Base-by-base conservation (phyloP, 129 eudicot genomes). In the Oenanthe sinensis region DNA sequence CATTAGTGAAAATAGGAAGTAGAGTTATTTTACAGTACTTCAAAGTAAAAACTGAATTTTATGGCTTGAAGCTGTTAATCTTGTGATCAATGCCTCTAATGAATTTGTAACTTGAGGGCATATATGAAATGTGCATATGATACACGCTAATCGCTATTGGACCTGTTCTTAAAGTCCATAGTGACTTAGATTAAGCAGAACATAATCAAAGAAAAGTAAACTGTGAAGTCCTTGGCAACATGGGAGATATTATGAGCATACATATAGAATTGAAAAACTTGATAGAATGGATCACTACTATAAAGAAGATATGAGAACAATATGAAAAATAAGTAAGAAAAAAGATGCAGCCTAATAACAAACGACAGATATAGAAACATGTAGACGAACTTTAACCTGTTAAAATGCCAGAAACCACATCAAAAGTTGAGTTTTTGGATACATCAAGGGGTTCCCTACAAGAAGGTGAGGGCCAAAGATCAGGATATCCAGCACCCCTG, bases 401-500 rank as follows among this genome's bases (percentile, higher is more conserved):
- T 69, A 95, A 81, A 84, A 95, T 92, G 79, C 97, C 96, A 77
- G 90, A 73, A 77, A 95, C 80, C 77, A 94, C 87, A 85, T 91
- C 98, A 87, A 91, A 94, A 47, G 98, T 94, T 73, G 85, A 94
- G 82, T 94, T 94, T 74, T 94, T 94, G 49, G 98, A 88, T 30
- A 94, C 97, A 81, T 94, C 98, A 50, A 94, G 83, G 28, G 98
- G 97, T 80, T 94, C 96, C 88, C 79, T 91, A 82, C 98, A 94
- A 62, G 93, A 78, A 84, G 89, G 76, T 49, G 98, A 90, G 70
- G 98, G 98, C 98, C 98, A 94, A 74, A 91, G 91, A 86, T 87
- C 86, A 71, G 98, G 98, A 85, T 94, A 94, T 80, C 98, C 98
- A 12, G 79, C 81, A 75, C 98, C 98, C 98, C 98, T 94, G 93